Evolutionary conservation across 2,329 filamentous ascomycete genomes (phyloP).

Genomic region (Cladophialophora yegresii): DNA sequence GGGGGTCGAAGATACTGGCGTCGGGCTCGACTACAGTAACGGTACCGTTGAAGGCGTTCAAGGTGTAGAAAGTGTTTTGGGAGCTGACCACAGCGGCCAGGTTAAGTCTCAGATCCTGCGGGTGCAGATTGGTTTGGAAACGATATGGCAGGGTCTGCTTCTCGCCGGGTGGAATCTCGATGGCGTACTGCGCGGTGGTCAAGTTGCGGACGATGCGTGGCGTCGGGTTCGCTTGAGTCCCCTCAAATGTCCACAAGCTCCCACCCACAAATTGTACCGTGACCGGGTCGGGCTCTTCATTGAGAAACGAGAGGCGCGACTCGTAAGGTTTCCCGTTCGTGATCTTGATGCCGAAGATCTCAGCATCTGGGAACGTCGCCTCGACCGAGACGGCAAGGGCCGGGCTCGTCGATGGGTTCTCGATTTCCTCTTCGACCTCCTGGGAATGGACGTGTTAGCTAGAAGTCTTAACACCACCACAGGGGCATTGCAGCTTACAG

Average conservation of each 20-base stretch:
- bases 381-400: conserved; percentile 58
- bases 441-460: conserved; percentile 15
- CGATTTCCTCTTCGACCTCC: conserved; percentile 64
- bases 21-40: conserved; percentile 88
- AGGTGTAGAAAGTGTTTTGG: conserved; percentile 64
- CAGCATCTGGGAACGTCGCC: conserved; percentile 64
- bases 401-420: conserved; percentile 64
- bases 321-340: conserved; percentile 87
- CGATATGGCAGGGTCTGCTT: conserved; percentile 63
- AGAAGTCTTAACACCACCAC: not conserved
- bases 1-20: conserved; percentile 88
- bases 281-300: conserved; percentile 76
- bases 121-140: conserved; percentile 88
- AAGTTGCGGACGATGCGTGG: conserved; percentile 77
- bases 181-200: conserved; percentile 71
- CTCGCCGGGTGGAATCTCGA: conserved; percentile 73
- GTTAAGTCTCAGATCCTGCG: conserved; percentile 80
- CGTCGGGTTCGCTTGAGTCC: conserved; percentile 44
- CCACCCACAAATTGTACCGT: conserved; percentile 76
- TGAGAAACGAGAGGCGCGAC: conserved; percentile 78
- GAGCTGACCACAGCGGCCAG: conserved; percentile 70
- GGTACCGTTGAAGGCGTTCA: conserved; percentile 77
- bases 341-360: conserved; percentile 93
- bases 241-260: conserved; percentile 64
- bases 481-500: conserved; percentile 36